Base-by-base conservation (phyloP, 1,139 yeast genomes). In the Groenewaldozyma auringiensis region DNA sequence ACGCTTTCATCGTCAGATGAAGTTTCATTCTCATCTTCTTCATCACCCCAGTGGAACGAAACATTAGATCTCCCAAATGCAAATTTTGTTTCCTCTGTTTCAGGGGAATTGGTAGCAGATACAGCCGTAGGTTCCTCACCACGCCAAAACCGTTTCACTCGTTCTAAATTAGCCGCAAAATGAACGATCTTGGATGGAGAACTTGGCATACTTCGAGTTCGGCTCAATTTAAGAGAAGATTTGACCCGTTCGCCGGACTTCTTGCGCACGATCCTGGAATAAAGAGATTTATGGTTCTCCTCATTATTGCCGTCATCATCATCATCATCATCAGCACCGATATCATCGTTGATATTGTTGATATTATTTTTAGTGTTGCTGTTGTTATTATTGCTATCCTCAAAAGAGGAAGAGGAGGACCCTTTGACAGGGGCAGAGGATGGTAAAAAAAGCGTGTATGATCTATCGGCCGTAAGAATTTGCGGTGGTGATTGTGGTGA, bases 191-290 rank as follows among this genome's bases (percentile, higher is more conserved):
- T 86, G 17, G 83, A 76, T 0, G 85, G 84, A 2, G 94, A 81
- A 0, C 83, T 69, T 2, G 95, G 95, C 68, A 84, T 72, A 11
- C 88, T 80, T 53, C 73, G 72, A 31, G 79, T 72, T 46, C 85
- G 67, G 38, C 67, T 66, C 38, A 77, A 65, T 59, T 81, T 83
- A 45, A 86, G 69, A 21, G 86, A 80, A 2, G 89, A 78, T 59
- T 84, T 83, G 42, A 86, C 83, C 36, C 83, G 68, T 60, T 86
- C 95, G 21, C 94, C 94, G 3, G 86, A 78, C 64, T 86, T 86
- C 60, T 81, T 83, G 21, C 87, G 76, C 3, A 82, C 45, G 38
- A 44, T 45, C 11, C 18, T 21, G 21, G 37, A 17, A 21, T 9
- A 17, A n/a, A 11, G 29, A 11, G 29, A 6, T 17, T 18, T 32